These are phyloP conservation scores for Erysiphe pulchra DNA, from an alignment of 2,329 filamentous ascomycete genomes.

Conservation along the genomic window DNA sequence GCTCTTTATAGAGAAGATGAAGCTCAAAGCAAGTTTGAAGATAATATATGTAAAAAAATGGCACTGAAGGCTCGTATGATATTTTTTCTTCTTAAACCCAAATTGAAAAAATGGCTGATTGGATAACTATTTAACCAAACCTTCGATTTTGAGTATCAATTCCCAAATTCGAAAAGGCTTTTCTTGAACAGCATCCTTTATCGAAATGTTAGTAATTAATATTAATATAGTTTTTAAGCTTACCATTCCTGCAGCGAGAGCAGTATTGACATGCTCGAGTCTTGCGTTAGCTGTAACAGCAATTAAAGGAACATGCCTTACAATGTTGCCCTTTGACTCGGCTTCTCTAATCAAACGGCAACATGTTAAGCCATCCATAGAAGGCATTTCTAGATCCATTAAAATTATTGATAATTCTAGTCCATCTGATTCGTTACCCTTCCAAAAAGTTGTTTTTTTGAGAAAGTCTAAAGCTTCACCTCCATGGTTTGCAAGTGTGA, in stretches of 20 bases:
- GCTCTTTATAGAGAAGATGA: too few species aligned
- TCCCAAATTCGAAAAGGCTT: slow-evolving; percentile 62
- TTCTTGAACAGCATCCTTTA: slow-evolving; percentile 45
- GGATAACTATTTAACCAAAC: slow-evolving; percentile 10
- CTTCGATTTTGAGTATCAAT: slow-evolving; percentile 38
- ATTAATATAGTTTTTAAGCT: slow-evolving; percentile 10
- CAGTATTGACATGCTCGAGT: slow-evolving; percentile 45
- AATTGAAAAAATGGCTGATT: not conserved
- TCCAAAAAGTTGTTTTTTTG: slow-evolving; percentile 29
- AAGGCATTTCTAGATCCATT: slow-evolving; percentile 66
- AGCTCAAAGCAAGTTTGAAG: too few species aligned
- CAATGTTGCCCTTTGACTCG: slow-evolving; percentile 33
- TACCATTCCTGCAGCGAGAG: slow-evolving; percentile 48
- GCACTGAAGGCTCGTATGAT: too few species aligned
- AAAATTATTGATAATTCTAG: slow-evolving; percentile 39
- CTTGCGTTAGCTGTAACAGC: slow-evolving; percentile 65
- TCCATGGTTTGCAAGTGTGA: slow-evolving; percentile 37
- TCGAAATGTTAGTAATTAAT: slow-evolving; percentile 4
- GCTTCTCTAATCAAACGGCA: slow-evolving; percentile 42
- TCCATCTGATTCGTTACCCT: slow-evolving; percentile 14
- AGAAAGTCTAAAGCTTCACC: slow-evolving; percentile 33
- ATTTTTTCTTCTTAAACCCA: too few species aligned
- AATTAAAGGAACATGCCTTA: slow-evolving; percentile 47
- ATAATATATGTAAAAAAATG: too few species aligned
- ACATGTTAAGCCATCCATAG: slow-evolving; percentile 60